Conservation (phyloP, 495 filamentous ascomycete species). For the Coniosporium apollinis region DNA sequence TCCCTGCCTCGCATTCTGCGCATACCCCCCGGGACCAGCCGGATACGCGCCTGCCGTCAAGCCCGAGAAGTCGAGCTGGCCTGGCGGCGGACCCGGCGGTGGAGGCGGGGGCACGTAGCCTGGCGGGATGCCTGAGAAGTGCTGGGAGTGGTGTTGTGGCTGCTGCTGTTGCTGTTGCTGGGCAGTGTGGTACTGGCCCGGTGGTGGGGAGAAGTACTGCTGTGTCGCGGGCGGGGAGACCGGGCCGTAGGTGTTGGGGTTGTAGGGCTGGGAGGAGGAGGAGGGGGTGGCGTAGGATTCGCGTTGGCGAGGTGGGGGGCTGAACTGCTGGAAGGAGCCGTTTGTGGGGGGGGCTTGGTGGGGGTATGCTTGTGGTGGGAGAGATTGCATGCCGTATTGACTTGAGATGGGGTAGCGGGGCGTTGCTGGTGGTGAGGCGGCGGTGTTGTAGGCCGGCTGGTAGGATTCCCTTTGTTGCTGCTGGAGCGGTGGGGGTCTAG, state of each 20-base stretch:
- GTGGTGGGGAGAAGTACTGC: slow-evolving; percentile 18
- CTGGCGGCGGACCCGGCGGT: slow-evolving; percentile 53
- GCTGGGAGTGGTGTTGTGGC: slow-evolving; percentile 7
- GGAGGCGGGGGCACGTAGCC: slow-evolving; percentile 88
- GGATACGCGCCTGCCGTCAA: slow-evolving; percentile 32
- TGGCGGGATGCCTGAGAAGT: slow-evolving; percentile 34
- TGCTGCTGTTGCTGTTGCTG: slow-evolving; percentile 9
- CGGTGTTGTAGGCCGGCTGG: slow-evolving; percentile 21
- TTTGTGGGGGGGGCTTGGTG: slow-evolving; percentile 7
- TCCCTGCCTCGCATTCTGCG: slow-evolving; percentile 30
- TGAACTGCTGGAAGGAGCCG: slow-evolving; percentile 9
- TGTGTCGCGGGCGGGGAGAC: slow-evolving; percentile 20
- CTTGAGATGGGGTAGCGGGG: slow-evolving; percentile 16
- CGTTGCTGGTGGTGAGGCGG: slow-evolving; percentile 20
- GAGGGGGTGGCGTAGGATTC: slow-evolving; percentile 10
- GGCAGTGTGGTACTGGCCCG: slow-evolving; percentile 9
- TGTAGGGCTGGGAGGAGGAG: slow-evolving; percentile 26
- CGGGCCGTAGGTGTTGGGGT: slow-evolving; percentile 23
- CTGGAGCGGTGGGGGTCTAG: slow-evolving; percentile 26
- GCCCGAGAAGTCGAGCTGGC: slow-evolving; percentile 46
- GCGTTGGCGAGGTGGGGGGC: slow-evolving; percentile 26
- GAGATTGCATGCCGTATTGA: slow-evolving; percentile 8
- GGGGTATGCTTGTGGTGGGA: slow-evolving; percentile 3
- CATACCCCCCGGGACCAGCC: slow-evolving; percentile 42
- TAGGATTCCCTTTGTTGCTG: slow-evolving; percentile 24